Evolutionary conservation across 768 basidiomycete genomes (phyloP), one percentile per base, ranked within the genome.

Genomic region (Macrolepiota fuliginosa): DNA sequence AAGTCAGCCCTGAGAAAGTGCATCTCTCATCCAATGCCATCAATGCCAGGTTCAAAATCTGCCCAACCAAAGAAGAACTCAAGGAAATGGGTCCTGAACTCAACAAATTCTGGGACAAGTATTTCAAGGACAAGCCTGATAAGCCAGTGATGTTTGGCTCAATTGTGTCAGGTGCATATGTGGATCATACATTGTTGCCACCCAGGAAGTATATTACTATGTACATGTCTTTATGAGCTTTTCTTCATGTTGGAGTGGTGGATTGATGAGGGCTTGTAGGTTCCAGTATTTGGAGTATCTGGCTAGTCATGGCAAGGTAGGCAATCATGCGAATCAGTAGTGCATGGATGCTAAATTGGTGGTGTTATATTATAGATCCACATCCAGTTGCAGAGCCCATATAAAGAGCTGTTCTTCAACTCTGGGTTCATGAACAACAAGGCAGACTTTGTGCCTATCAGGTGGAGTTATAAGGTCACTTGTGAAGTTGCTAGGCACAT

Each of bases 41-140:
- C 69, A 88, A 90, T 72, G 88, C 88, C 49, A 88, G 88, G 36
- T 89, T 88, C 80, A 88, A 88, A 82, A 88, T 89, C 66, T 86
- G 88, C 35, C 88, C 87, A 1, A 85, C 85, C 1, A 83, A 83
- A 68, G 83, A 79, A 65, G 88, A 90, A 69, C 75, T 89, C 62
- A 89, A 88, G 70, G 86, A 88, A 72, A 88, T 89, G 87, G 88
- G 88, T 19, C 87, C 86, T 15, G 88, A 89, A 67, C 89, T 89
- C 75, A 86, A 87, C 66, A 76, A 78, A 64, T 81, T 89, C 53
- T 89, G 83, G 84, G 73, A 90, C 69, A 79, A 42, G 29, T 89
- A 90, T 75, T 89, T 90, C 82, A 88, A 86, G 78, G 85, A 90
- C 76, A 89, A 88, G 77, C 88, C 87, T 58, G 88, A 89, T 78